Evolutionary conservation across 495 filamentous ascomycete genomes (phyloP).

Genomic region (Cercophora sp.): DNA sequence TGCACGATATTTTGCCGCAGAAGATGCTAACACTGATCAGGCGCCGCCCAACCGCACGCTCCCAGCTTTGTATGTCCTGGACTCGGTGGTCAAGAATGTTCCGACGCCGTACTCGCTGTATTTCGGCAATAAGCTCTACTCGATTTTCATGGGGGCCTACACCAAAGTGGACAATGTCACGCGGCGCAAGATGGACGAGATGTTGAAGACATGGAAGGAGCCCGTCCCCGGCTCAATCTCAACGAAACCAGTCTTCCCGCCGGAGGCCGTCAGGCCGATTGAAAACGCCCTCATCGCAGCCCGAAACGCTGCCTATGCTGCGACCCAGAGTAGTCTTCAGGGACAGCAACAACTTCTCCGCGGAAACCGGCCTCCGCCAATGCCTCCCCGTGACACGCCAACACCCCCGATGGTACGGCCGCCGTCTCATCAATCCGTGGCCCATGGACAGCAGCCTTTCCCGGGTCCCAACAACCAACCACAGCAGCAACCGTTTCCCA

Average conservation of each 20-base stretch:
- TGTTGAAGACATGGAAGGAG: slow-evolving; percentile 98
- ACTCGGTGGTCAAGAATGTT: slow-evolving; percentile 98
- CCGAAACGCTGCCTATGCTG: slow-evolving; percentile 67
- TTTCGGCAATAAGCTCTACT: slow-evolving; percentile 84
- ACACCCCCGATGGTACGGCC: slow-evolving; percentile 58
- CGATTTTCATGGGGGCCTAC: slow-evolving; percentile 95
- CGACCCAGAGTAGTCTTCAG: slow-evolving; percentile 62
- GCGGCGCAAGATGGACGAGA: slow-evolving; percentile 89
- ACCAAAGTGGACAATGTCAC: slow-evolving; percentile 74
- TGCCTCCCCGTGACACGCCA: slow-evolving; percentile 60
- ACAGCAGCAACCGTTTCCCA: slow-evolving; percentile 25
- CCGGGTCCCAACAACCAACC: slow-evolving; percentile 18
- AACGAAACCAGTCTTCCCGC: slow-evolving; percentile 79
- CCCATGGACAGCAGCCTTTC: slow-evolving; percentile 23
- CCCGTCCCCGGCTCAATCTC: slow-evolving; percentile 89
- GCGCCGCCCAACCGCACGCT: slow-evolving; percentile 80
- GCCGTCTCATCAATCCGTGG: slow-evolving; percentile 19
- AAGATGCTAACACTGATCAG: slow-evolving; percentile 43
- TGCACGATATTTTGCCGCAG: no score
- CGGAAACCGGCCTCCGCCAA: slow-evolving; percentile 52
- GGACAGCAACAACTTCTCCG: slow-evolving; percentile 60
- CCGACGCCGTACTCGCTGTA: slow-evolving; percentile 95
- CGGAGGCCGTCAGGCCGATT: slow-evolving; percentile 79
- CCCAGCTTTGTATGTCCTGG: slow-evolving; percentile 93
- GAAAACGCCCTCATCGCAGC: slow-evolving; percentile 91